Evolutionary conservation across 2,329 filamentous ascomycete genomes (phyloP), one percentile per base, ranked within the genome.

Genomic region (Colletotrichum euphorbiae): DNA sequence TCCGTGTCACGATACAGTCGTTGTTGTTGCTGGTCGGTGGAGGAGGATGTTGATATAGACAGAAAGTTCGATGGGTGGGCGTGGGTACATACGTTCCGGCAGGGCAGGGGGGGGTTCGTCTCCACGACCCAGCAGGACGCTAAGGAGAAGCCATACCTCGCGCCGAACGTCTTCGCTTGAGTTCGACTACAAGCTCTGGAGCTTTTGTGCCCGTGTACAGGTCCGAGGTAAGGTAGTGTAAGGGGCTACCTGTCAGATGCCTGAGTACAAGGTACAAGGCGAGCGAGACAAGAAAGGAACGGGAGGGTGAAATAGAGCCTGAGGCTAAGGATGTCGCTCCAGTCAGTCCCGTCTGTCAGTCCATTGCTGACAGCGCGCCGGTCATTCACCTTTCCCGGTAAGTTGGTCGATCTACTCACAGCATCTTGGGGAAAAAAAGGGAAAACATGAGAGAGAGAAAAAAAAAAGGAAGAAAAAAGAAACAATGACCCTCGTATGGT

Each of bases 91-190:
- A 31, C 52, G 52, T 17, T 43, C 13, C 56, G 43, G 43, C 43
- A 59, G 38, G 21, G 24, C 52, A 56, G 31, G 56, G 55, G 56
- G 43, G 40, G 42, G 50, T 38, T 40, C 31, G 56, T 59, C 56
- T 59, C 56, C 56, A 59, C 56, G 42, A 46, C 40, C 40, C 55
- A 12, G 38, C 38, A 40, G 55, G 55, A 46, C 42, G 31, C 43
- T 24, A 40, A 58, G 28, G 17, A 33, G n/a, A 12, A 56, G 52
- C 52, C 24, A 13, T 11, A 38, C 33, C 33, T 38, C 24, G 24
- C 4, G 28, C 28, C 36, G 2, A 38, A 15, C 19, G 36, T 36
- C 52, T 24, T 12, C 19, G 21, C 13, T 42, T 17, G 13, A 24
- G 19, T 43, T 43, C 28, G 15, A 31, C 42, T 28, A 36, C 38